Percentiles rank a stretch among this genome's conserved stretches.
These are phyloP conservation scores for Trichoderma arundinaceum DNA, from an alignment of 2,329 filamentous ascomycete species.

Conservation along the genomic window DNA sequence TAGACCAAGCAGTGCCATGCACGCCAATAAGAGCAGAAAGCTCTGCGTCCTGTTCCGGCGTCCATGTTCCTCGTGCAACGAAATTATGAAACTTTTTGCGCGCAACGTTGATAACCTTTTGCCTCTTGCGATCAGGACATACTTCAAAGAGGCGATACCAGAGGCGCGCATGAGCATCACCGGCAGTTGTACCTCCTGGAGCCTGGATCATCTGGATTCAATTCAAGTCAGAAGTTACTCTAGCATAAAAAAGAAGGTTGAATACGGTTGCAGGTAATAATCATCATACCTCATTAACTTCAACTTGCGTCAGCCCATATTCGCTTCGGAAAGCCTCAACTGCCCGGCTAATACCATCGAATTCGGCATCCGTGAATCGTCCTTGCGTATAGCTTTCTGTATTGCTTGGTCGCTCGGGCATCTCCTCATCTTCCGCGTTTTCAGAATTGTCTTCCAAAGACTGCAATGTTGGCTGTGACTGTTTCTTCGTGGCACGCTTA, in stretches of 20 bases:
- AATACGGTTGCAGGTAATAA: not conserved
- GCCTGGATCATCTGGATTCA: conserved; percentile 46
- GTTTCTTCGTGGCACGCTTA: conserved; percentile 40
- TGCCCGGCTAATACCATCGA: conserved; percentile 48
- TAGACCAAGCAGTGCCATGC: conserved; percentile 61
- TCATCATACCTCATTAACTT: conserved; percentile 55
- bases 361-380: conserved; percentile 52
- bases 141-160: conserved; percentile 57
- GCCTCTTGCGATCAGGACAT: conserved; percentile 57
- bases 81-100: conserved; percentile 71
- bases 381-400: conserved; percentile 46
- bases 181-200: conserved; percentile 45
- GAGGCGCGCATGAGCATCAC: conserved; percentile 50
- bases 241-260: not conserved
- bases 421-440: conserved; percentile 34
- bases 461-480: conserved; percentile 34
- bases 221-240: conserved; percentile 19
- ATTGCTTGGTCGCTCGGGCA: conserved; percentile 21
- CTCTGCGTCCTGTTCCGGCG: conserved; percentile 46
- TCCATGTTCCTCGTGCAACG: conserved; percentile 57
- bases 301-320: conserved; percentile 49
- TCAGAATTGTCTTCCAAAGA: conserved; percentile 37
- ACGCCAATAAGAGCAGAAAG: conserved; percentile 45
- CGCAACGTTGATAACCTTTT: conserved; percentile 61
- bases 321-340: conserved; percentile 54